Percentiles rank a stretch among this genome's conserved stretches.
phyloP scores from a whole-genome alignment of 768 basidiomycete genomes.

The Tephrocybe sp. region DNA sequence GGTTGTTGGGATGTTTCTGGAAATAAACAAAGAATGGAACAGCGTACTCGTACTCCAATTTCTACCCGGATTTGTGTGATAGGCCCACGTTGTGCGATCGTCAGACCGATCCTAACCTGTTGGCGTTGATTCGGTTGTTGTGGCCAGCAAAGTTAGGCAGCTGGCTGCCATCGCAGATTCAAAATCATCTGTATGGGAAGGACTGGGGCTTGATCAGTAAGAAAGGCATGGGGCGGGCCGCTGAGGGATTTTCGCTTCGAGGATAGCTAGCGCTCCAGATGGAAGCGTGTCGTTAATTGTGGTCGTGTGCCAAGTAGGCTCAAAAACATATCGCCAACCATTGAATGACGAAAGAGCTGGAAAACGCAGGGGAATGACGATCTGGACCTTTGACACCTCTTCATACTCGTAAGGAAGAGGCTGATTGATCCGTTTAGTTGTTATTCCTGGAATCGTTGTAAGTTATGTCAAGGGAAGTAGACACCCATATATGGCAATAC shows the following conservation, averaged over 20 bases:
- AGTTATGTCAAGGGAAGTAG: conserved; percentile 2
- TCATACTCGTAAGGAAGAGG: conserved; percentile 4
- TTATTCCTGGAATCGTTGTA: conserved; percentile 5
- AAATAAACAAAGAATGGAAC: too few relatives aligned
- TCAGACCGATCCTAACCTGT: too few relatives aligned
- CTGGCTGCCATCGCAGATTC: too few relatives aligned
- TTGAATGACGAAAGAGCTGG: neutral
- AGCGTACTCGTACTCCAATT: too few relatives aligned
- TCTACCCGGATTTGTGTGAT: too few relatives aligned
- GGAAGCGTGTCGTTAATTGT: neutral
- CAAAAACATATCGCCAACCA: conserved; percentile 5
- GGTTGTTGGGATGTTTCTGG: too few relatives aligned
- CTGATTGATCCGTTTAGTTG: conserved; percentile 2
- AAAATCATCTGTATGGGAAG: too few relatives aligned
- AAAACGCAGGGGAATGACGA: neutral
- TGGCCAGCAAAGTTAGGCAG: too few relatives aligned
- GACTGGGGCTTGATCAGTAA: neutral
- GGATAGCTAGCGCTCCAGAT: neutral
- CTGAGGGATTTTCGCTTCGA: conserved; percentile 8
- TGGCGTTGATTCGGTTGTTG: too few relatives aligned
- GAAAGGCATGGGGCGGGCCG: neutral
- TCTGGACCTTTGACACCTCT: conserved; percentile 16
- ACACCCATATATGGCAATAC: conserved; percentile 3
- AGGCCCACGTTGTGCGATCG: too few relatives aligned
- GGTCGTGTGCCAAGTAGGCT: conserved; percentile 13